Base-by-base conservation (phyloP, 2,329 filamentous ascomycete genomes). In the Arthrobotrys sphaeroides region DNA sequence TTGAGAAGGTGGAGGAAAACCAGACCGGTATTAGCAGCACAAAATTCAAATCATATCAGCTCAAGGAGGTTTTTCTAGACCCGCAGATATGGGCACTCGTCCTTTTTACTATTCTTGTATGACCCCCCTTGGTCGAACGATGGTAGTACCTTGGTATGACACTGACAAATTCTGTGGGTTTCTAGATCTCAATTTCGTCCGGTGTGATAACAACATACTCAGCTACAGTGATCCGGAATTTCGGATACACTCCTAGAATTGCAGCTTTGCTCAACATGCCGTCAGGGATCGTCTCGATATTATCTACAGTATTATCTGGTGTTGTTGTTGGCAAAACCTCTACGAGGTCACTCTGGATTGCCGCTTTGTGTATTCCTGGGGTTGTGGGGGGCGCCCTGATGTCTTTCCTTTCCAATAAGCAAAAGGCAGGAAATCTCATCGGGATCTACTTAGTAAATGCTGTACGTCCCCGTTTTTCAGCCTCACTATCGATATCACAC, bases 181-280 rank as follows among this genome's bases (percentile, higher is more conserved):
- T 60, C 4, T 49, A 84, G 81, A 80, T 86, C 28, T 86, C 85
- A 4, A 84, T 86, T n/a, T 86, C 85, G 0, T 84, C 83, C 67
- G 86, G 86, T 49, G 85, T 87, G 36, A 82, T 88, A 53, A 86
- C 85, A 0, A 86, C 84, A 0, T 88, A 87, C 80, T 87, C 86
- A 1, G 81, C 86, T 1, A 87, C 86, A 3, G 81, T 88, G 9
- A 87, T 88, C 70, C 81, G 81, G 26, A 83, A 83, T 67, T 82
- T 87, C 36, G 84, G 84, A 10, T 87, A 85, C 75, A 79, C 79
- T 2, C 79, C 84, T 1, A 84, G 84, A 77, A 79, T 82, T 31
- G 82, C 86, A 2, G 85, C 86, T 1, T 81, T 88, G 4, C 84
- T 88, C 80, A 87, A 87, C 79, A 87, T 86, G 82, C 86, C 86